Conservation (phyloP, 495 filamentous ascomycete species). For the Lasiosphaeriaceae sp. region DNA sequence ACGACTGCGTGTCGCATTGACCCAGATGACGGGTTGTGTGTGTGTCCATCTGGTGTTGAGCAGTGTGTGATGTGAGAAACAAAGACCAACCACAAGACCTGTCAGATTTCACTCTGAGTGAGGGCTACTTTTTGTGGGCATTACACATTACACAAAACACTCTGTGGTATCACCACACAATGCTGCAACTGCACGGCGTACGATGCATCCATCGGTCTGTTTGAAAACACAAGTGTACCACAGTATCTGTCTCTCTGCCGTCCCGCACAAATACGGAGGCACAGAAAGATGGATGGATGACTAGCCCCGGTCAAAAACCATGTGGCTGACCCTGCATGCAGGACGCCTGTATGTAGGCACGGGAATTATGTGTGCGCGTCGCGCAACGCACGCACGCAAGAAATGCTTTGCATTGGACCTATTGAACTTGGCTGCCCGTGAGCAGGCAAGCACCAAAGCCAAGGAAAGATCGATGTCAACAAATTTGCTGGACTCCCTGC, state of each 20-base stretch:
- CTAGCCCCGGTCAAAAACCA: conserved; percentile 11
- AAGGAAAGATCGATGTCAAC: background rate
- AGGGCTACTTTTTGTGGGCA: too few species aligned
- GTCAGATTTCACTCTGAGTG: background rate
- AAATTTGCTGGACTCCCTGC: background rate
- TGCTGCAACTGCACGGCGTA: background rate
- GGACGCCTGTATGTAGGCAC: background rate
- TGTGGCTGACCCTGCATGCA: conserved; percentile 14
- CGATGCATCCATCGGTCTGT: background rate
- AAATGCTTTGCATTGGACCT: conserved; percentile 12
- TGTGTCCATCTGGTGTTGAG: background rate
- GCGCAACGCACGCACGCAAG: conserved; percentile 2
- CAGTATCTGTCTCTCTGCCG: background rate
- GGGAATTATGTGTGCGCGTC: conserved; percentile 1
- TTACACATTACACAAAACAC: background rate
- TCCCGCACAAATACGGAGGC: background rate
- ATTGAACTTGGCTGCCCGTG: background rate
- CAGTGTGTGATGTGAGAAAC: background rate
- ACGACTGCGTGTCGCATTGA: too few species aligned
- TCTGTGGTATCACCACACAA: background rate
- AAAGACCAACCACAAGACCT: background rate
- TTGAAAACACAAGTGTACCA: background rate
- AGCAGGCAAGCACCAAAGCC: background rate
- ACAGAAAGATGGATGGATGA: background rate
- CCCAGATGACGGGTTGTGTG: background rate